Percentiles rank a stretch among this genome's conserved stretches.
Conservation (phyloP, 805 yeast species). For the Zygotorulaspora florentina region DNA sequence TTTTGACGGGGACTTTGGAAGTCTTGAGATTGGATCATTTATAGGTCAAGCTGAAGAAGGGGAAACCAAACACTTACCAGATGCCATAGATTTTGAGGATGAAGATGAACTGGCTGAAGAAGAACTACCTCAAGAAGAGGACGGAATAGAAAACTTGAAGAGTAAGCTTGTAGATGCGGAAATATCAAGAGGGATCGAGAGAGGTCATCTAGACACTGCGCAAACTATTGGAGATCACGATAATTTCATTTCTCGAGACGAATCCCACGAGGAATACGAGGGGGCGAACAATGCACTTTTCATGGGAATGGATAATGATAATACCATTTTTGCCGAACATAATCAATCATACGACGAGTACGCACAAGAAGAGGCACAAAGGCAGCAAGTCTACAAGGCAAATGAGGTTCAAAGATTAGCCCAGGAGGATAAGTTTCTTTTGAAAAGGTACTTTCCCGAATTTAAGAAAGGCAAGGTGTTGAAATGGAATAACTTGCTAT, state of each 20-base stretch:
- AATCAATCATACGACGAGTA: conserved; percentile 19
- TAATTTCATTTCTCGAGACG: conserved; percentile 18
- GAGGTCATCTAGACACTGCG: not conserved
- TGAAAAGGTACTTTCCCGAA: conserved; percentile 51
- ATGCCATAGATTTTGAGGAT: conserved; percentile 91
- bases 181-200: not conserved
- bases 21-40: conserved; percentile 32
- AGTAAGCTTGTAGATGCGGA: not conserved
- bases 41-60: conserved; percentile 40
- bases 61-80: conserved; percentile 69
- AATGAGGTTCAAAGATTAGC: conserved; percentile 20
- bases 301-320: conserved; percentile 28
- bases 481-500: conserved; percentile 53
- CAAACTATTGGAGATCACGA: conserved; percentile 3
- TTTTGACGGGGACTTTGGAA: conserved; percentile 37
- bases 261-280: conserved; percentile 13
- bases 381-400: conserved; percentile 13
- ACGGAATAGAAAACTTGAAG: conserved; percentile 3
- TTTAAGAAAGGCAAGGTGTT: conserved; percentile 47
- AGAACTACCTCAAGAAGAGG: conserved; percentile 43
- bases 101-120: conserved; percentile 95
- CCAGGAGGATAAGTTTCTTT: conserved; percentile 34
- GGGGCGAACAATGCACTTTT: conserved; percentile 32
- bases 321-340: conserved; percentile 18
- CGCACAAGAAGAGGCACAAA: conserved; percentile 17